These are phyloP conservation scores for Eimeria praecox DNA, from an alignment of 169 alveolate species.

Conservation along the genomic window DNA sequence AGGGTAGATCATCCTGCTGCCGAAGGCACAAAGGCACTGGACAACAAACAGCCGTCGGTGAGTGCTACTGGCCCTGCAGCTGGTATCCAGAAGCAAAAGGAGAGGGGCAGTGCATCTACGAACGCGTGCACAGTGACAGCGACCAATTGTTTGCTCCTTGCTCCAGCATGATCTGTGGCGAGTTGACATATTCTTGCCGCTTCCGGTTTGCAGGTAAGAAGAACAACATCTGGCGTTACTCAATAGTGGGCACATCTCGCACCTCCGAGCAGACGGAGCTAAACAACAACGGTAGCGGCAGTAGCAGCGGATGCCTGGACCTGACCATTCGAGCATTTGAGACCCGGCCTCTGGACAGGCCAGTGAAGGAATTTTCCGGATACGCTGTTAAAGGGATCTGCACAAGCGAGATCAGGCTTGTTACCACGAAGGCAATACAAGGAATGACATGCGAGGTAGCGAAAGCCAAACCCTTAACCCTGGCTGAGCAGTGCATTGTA, in stretches of 20 bases:
- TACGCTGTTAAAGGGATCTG: not conserved
- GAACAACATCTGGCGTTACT: slow-evolving; percentile 81
- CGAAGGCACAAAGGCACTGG: slow-evolving; percentile 50
- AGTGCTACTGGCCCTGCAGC: not conserved
- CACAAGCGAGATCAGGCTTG: slow-evolving; percentile 30
- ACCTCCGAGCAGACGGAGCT: slow-evolving; percentile 32
- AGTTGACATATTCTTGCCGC: not conserved
- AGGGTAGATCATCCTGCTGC: slow-evolving; percentile 59
- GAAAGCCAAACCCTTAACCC: not conserved
- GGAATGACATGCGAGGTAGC: slow-evolving; percentile 20
- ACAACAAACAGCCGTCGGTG: slow-evolving; percentile 49
- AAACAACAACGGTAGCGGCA: slow-evolving; percentile 24
- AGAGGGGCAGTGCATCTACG: not conserved
- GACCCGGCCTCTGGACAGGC: slow-evolving; percentile 53
- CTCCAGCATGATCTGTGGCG: not conserved
- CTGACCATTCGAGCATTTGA: slow-evolving; percentile 53
- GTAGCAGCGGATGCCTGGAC: slow-evolving; percentile 74
- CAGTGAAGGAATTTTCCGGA: slow-evolving; percentile 28
- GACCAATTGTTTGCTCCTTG: not conserved
- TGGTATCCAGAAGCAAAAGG: not conserved
- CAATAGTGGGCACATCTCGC: slow-evolving; percentile 55
- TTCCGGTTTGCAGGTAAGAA: slow-evolving; percentile 60
- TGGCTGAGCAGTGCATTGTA: not conserved
- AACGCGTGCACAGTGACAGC: not conserved
- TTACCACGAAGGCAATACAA: slow-evolving; percentile 25